Conservation (phyloP, 306 rosid species). For the Hippophae rhamnoides region DNA sequence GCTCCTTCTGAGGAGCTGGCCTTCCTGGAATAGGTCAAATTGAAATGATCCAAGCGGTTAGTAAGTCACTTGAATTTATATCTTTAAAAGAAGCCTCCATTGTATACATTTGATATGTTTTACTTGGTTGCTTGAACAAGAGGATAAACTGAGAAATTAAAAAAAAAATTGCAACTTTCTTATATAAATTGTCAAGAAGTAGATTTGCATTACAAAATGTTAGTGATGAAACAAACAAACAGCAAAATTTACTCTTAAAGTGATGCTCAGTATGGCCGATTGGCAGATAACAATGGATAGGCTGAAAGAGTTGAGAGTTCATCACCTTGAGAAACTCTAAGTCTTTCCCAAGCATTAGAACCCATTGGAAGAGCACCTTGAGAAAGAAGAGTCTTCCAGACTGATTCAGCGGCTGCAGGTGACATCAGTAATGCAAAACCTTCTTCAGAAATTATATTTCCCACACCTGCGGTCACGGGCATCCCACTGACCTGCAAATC, state of each 20-base stretch:
- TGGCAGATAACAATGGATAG: neutral
- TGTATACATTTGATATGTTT: too few relatives aligned
- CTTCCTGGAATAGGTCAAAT: conserved; percentile 50
- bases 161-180: neutral
- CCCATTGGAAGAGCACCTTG: conserved; percentile 84
- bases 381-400: conserved; percentile 70
- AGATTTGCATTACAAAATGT: too few relatives aligned
- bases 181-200: neutral
- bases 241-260: neutral
- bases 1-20: conserved; percentile 86
- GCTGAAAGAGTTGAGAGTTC: conserved; percentile 3
- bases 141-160: neutral
- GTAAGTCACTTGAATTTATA: conserved; percentile 4
- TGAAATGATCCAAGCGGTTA: conserved; percentile 1
- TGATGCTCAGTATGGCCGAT: too few relatives aligned
- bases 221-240: neutral
- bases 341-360: conserved; percentile 73
- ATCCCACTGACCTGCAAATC: conserved; percentile 58
- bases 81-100: too few relatives aligned
- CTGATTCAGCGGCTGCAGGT: conserved; percentile 69
- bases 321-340: conserved; percentile 64
- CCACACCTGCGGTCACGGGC: conserved; percentile 85
- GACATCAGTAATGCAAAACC: conserved; percentile 81
- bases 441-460: conserved; percentile 69
- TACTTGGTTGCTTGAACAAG: neutral